phyloP scores from a whole-genome alignment of 164 flowering plant genomes.

The Chimonanthus praecox region DNA sequence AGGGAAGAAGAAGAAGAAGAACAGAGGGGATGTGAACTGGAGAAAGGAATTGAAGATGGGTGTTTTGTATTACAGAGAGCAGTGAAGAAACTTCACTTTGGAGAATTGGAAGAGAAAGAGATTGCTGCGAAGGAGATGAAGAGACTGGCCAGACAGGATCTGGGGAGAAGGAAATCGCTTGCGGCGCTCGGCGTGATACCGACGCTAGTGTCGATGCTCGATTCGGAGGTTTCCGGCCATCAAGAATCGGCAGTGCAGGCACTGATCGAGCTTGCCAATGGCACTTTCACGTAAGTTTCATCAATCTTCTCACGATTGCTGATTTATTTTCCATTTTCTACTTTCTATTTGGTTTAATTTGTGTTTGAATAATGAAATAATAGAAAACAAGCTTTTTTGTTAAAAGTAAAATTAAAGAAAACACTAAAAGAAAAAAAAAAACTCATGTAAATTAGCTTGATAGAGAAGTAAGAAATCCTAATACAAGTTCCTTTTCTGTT shows the following conservation, averaged over 20 bases:
- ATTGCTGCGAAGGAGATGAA: constrained; percentile 53
- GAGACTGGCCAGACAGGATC: constrained; percentile 46
- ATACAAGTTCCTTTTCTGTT: too few species aligned
- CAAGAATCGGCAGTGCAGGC: constrained; percentile 56
- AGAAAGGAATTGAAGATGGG: constrained; percentile 20
- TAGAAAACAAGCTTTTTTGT: too few species aligned
- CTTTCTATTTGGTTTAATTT: background rate
- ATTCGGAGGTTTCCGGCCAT: constrained; percentile 30
- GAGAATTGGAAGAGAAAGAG: constrained; percentile 47
- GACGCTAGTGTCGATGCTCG: constrained; percentile 64
- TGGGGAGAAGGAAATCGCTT: constrained; percentile 41
- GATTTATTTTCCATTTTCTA: background rate
- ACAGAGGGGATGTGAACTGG: constrained; percentile 50
- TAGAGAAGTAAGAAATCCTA: too few species aligned
- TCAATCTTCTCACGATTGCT: background rate
- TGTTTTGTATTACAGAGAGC: constrained; percentile 45
- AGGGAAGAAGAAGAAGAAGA: constrained; percentile 6
- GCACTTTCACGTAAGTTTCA: constrained; percentile 68
- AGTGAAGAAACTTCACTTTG: constrained; percentile 83
- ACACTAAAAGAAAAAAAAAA: too few species aligned
- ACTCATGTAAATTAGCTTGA: too few species aligned
- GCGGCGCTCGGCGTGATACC: constrained; percentile 81
- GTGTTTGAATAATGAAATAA: too few species aligned
- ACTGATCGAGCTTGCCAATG: constrained; percentile 64
- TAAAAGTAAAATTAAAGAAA: too few species aligned